Evolutionary conservation across 768 basidiomycete species (phyloP).

Genomic region (Tricholoma flavovirens): DNA sequence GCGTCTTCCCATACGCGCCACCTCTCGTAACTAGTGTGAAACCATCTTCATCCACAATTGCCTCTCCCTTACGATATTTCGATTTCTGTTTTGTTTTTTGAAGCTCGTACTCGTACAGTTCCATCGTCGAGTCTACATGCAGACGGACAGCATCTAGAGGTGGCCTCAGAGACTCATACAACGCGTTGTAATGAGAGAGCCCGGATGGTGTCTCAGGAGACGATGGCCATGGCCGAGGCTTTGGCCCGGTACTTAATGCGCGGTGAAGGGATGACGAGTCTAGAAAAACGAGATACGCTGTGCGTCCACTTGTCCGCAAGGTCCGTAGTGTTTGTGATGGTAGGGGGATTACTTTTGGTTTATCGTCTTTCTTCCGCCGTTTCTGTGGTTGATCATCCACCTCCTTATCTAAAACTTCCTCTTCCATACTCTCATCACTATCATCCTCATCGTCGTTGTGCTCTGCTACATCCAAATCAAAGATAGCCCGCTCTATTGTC

Average conservation of each 20-base stretch:
- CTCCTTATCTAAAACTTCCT: constrained; percentile 20
- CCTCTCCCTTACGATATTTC: constrained; percentile 76
- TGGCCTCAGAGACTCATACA: constrained; percentile 66
- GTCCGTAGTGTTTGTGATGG: constrained; percentile 49
- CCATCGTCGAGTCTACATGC: constrained; percentile 79
- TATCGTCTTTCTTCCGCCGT: constrained; percentile 34
- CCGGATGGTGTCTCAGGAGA: constrained; percentile 59
- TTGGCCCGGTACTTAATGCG: constrained; percentile 49
- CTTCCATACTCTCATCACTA: constrained; percentile 33
- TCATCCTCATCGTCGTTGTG: constrained; percentile 40
- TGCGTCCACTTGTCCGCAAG: constrained; percentile 55
- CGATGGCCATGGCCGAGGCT: constrained; percentile 58
- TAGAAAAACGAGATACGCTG: constrained; percentile 68
- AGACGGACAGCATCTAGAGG: constrained; percentile 64
- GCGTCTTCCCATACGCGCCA: constrained; percentile 82
- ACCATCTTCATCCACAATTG: constrained; percentile 89
- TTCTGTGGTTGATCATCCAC: constrained; percentile 33
- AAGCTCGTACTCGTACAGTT: constrained; percentile 67
- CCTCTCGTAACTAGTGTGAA: constrained; percentile 93
- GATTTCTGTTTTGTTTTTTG: constrained; percentile 56
- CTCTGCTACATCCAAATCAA: constrained; percentile 45
- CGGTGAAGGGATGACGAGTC: constrained; percentile 68
- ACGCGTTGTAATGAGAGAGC: constrained; percentile 61
- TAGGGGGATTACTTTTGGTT: constrained; percentile 56
- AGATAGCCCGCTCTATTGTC: constrained; percentile 68